Evolutionary conservation across 306 rosid species (phyloP).

Genomic region (Chamaecrista fasciculata): DNA sequence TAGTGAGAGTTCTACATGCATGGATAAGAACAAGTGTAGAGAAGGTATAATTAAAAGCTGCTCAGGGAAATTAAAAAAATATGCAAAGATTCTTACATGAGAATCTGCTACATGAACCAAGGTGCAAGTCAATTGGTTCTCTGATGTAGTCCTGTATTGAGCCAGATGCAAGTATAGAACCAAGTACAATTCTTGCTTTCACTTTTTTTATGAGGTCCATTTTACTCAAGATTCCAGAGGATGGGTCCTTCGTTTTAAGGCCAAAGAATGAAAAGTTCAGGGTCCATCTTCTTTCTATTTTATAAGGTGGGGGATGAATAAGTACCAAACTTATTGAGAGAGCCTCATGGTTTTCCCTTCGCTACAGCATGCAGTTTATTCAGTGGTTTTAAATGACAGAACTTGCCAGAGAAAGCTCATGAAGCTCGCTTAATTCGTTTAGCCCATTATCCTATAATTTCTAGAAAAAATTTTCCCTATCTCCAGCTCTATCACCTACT

Average conservation of each 20-base stretch:
- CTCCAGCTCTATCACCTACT: no score
- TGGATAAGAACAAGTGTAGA: slow-evolving; percentile 35
- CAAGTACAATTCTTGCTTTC: slow-evolving; percentile 52
- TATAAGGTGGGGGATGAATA: slow-evolving; percentile 59
- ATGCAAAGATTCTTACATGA: slow-evolving; percentile 35
- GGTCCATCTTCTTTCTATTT: slow-evolving; percentile 43
- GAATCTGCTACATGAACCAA: slow-evolving; percentile 42
- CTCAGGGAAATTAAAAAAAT: slow-evolving; percentile 18
- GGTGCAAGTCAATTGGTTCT: slow-evolving; percentile 50
- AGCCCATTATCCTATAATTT: no score
- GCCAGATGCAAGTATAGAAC: slow-evolving; percentile 41
- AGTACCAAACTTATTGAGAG: slow-evolving; percentile 86
- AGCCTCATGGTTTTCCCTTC: slow-evolving; percentile 37
- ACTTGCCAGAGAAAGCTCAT: slow-evolving; percentile 93
- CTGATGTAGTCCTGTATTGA: slow-evolving; percentile 34
- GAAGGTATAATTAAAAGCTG: slow-evolving; percentile 13
- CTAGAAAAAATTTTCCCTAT: no score
- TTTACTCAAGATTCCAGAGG: slow-evolving; percentile 45
- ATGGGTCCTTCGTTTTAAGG: slow-evolving; percentile 40
- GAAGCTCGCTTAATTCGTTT: slow-evolving; percentile 93
- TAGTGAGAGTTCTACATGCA: slow-evolving; percentile 33
- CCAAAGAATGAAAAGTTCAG: slow-evolving; percentile 47
- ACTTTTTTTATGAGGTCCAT: slow-evolving; percentile 34
- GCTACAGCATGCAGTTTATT: slow-evolving; percentile 35
- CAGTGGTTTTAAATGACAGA: slow-evolving; percentile 50